A percentile compares a stretch with the other conserved stretches of the same genome.
Evolutionary conservation across 495 filamentous ascomycete genomes (phyloP).

Genomic region (Penicillium paradoxum): DNA sequence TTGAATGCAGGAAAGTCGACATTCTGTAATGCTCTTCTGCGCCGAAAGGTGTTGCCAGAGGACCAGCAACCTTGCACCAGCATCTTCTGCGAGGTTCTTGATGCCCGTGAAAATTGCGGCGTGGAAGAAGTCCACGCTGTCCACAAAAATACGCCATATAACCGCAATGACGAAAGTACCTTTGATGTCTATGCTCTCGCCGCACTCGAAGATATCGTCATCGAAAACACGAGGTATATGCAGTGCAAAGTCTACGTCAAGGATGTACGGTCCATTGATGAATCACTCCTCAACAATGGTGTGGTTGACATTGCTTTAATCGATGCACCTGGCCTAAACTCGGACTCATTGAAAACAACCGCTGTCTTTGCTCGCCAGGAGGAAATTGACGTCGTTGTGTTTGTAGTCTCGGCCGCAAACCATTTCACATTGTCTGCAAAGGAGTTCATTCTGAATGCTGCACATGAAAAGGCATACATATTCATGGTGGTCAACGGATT

Average conservation of each 20-base stretch:
- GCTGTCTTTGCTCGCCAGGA: conserved; percentile 95
- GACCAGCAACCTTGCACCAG: conserved; percentile 98
- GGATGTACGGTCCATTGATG: conserved; percentile 84
- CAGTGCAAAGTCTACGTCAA: conserved; percentile 97
- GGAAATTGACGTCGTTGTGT: conserved; percentile 98
- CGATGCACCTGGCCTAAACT: conserved; percentile 92
- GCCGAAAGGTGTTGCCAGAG: conserved; percentile 88
- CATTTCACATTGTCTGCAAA: conserved; percentile 95
- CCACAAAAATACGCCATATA: conserved; percentile 71
- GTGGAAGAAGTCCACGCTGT: conserved; percentile 95
- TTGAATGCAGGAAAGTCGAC: conserved; percentile 97
- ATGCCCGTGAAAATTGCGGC: conserved; percentile 82
- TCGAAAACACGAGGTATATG: conserved; percentile 77
- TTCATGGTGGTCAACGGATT: conserved; percentile 99
- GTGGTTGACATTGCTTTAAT: conserved; percentile 98
- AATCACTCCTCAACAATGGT: conserved; percentile 93
- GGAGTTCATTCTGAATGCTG: conserved; percentile 94
- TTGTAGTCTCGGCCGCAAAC: conserved; percentile 94
- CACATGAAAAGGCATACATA: conserved; percentile 95
- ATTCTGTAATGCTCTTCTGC: conserved; percentile 92
- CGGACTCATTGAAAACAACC: conserved; percentile 92
- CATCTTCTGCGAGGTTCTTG: conserved; percentile 96
- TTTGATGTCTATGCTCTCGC: conserved; percentile 77
- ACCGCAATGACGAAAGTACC: conserved; percentile 86
- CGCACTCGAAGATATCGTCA: conserved; percentile 82